Conservation (phyloP, 768 basidiomycete species). For the Neoboletus magnificus region DNA sequence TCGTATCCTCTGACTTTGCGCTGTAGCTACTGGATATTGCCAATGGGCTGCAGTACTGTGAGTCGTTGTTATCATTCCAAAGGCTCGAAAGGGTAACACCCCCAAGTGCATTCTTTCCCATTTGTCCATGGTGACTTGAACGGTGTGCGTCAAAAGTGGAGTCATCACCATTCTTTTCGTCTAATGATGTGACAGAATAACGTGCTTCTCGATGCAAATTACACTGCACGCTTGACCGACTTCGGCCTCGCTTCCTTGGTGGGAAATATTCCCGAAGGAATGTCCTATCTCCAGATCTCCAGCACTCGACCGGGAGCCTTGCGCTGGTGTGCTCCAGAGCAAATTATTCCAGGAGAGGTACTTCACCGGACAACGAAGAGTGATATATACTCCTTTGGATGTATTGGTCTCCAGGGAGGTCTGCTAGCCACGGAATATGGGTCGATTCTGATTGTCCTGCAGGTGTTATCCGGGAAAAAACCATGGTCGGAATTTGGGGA, state of each 20-base stretch:
- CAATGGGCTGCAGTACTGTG: slow-evolving; percentile 17
- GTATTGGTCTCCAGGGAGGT: slow-evolving; percentile 29
- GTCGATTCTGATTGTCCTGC: neutral
- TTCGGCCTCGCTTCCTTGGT: slow-evolving; percentile 39
- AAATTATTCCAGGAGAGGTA: slow-evolving; percentile 18
- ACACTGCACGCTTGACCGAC: slow-evolving; percentile 40
- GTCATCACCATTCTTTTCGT: neutral
- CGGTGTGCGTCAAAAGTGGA: slow-evolving; percentile 3
- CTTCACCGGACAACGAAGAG: neutral
- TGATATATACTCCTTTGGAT: slow-evolving; percentile 23
- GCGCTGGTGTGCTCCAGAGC: slow-evolving; percentile 42
- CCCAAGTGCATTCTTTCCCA: slow-evolving; percentile 15
- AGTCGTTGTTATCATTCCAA: neutral
- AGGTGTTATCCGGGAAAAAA: slow-evolving; percentile 8
- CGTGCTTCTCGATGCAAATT: slow-evolving; percentile 14
- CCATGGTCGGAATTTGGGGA: slow-evolving; percentile 9
- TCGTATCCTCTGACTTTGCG: slow-evolving; percentile 15
- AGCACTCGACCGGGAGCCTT: slow-evolving; percentile 34
- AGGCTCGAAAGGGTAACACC: neutral
- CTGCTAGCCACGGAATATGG: slow-evolving; percentile 9
- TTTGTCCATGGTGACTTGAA: slow-evolving; percentile 23
- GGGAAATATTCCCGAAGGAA: slow-evolving; percentile 6
- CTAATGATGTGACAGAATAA: slow-evolving; percentile 13
- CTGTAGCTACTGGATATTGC: too few relatives aligned
- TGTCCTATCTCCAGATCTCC: slow-evolving; percentile 11